Base-by-base conservation (phyloP, 192 early-diverging fungal species). In the Powellomyces hirtus region DNA sequence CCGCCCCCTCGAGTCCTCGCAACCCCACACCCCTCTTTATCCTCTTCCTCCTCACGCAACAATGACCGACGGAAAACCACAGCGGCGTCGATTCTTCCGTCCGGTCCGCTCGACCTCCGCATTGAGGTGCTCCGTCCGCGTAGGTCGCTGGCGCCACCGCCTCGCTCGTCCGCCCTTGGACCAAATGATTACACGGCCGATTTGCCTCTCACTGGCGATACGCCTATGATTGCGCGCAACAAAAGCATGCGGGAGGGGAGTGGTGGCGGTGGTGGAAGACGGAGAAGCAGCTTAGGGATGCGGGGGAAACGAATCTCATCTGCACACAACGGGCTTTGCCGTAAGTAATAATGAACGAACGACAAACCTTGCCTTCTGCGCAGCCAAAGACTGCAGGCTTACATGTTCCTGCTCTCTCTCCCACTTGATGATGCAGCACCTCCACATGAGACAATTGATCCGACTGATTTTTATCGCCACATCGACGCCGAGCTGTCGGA, bases 401-500 rank as follows among this genome's bases (percentile, higher is more conserved):
- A 31, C 20, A 11, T n/a, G 24, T 18, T 31, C 13, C 4, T 36
- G 0, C 20, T 14, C 24, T 46, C 18, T 29, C 0, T 30, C 2
- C n/a, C n/a, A 33, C 27, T 5, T 46, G 37, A 27, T 14, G 55
- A 11, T 56, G 4, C 42, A 86, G 88, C 78, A 0, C 66, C 82
- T 26, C 89, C 89, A 8, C 90, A 89, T 71, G 79, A 74, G 30
- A 76, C 79, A 3, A 80, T 91, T 26, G 62, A 72, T 13, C 40
- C 84, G 4, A 42, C 64, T 1, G 85, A 89, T 53, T 89, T 83
- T 65, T 90, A 86, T 76, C 75, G 83, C 22, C 89, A 86, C 61
- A 84, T 91, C 20, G 84, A 88, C 68, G 77, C 80, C 1, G 89
- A 90, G 10, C 70, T 84, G 60, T 81, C 84, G 0, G 89, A 87